Conservation (phyloP, 352 stramenopile genomes). For the Thraustochytrium sp. region DNA sequence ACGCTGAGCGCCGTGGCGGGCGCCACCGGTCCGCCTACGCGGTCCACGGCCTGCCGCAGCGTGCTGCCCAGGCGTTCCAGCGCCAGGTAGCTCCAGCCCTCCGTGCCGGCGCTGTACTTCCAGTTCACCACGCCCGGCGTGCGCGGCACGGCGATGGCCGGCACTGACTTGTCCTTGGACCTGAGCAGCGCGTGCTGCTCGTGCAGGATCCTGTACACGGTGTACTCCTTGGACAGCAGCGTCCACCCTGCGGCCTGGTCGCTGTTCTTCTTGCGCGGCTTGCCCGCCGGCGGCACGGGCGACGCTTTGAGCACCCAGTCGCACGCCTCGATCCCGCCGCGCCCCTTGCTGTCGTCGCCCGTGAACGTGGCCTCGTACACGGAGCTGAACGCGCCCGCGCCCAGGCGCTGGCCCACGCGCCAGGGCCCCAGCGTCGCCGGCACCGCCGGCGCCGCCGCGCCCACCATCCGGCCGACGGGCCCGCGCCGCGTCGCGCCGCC, state of each 20-base stretch:
- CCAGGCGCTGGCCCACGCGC: not conserved
- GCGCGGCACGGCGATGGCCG: not conserved
- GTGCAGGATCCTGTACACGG: not conserved
- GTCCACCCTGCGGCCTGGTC: not conserved
- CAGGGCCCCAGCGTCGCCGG: conserved; percentile 3
- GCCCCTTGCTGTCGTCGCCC: not conserved
- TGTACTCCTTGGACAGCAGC: conserved; percentile 11
- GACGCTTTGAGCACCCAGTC: conserved; percentile 22
- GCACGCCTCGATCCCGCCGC: not conserved
- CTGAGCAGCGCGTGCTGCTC: not conserved
- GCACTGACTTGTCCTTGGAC: too few relatives aligned
- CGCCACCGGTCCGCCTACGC: not conserved
- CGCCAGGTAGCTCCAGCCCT: not conserved
- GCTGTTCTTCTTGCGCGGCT: not conserved
- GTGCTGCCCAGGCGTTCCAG: not conserved
- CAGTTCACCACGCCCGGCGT: not conserved
- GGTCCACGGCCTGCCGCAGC: not conserved
- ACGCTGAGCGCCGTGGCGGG: conserved; percentile 2
- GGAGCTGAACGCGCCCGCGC: not conserved
- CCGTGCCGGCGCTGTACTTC: not conserved
- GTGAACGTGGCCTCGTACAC: not conserved
- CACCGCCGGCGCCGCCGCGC: not conserved
- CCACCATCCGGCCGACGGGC: too few relatives aligned
- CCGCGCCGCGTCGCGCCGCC: too few relatives aligned
- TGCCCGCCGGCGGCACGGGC: not conserved